phyloP scores from a whole-genome alignment of 2,329 filamentous ascomycete species.

The Fusarium tricinctum region DNA sequence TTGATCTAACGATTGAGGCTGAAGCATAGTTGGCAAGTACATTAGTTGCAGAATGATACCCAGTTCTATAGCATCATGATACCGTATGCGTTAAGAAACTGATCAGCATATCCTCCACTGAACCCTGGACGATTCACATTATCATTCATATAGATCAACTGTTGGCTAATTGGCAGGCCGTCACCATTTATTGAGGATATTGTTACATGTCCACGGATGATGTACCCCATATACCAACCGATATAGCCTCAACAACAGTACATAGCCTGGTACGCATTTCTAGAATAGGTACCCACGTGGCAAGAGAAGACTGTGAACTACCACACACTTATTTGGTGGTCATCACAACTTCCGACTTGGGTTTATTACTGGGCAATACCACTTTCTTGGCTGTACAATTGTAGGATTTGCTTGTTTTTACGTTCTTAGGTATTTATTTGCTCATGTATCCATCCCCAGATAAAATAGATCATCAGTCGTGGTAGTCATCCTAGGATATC shows the following conservation, averaged over 20 bases:
- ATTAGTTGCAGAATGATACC: constrained; percentile 14
- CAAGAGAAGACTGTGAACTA: neutral
- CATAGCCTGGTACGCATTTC: too few relatives aligned
- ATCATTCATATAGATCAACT: too few relatives aligned
- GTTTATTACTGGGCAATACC: neutral
- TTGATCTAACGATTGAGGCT: constrained; percentile 48
- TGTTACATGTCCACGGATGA: too few relatives aligned
- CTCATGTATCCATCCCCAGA: constrained; percentile 14
- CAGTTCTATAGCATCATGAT: neutral
- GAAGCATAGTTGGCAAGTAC: constrained; percentile 22
- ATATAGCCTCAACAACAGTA: too few relatives aligned
- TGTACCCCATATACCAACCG: too few relatives aligned
- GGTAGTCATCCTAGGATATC: constrained; percentile 34
- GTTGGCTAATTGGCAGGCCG: too few relatives aligned
- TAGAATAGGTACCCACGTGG: too few relatives aligned
- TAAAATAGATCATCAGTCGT: constrained; percentile 42
- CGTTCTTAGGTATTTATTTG: neutral
- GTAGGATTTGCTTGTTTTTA: neutral
- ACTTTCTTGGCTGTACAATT: neutral
- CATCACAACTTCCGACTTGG: neutral
- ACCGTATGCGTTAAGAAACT: too few relatives aligned
- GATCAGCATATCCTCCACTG: too few relatives aligned
- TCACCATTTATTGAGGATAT: too few relatives aligned
- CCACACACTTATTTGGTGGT: neutral
- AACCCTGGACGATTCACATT: too few relatives aligned